Evolutionary conservation across 148 eudicot species (phyloP), one percentile per base, ranked within the genome.

Genomic region (Cornus kousa): DNA sequence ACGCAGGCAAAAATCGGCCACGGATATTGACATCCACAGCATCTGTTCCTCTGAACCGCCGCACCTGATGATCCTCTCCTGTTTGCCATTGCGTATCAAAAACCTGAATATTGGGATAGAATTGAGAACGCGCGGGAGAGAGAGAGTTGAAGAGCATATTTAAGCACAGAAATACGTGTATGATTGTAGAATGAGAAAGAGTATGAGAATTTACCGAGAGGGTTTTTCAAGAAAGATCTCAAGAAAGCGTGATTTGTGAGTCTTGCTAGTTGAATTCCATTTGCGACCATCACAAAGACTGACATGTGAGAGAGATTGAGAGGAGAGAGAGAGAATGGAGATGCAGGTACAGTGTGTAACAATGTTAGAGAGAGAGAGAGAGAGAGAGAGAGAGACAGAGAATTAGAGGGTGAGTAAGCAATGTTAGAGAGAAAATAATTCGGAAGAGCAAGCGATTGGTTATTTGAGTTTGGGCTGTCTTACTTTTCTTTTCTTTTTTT

Each of bases 21-120:
- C 13, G 86, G 40, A 73, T 80, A 76, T 71, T 82, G 75, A 82
- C 89, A 86, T 87, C 92, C 90, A 82, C 39, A 14, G 82, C 80
- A 77, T 80, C 86, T 88, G 23, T 62, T 62, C 24, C 66, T 62
- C 0, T 19, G 23, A 62, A 1, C 4, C 7, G 7, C 23, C 66
- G 66, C 4, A 62, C 66, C 23, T 19, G 66, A 62, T 17, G 19
- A 20, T 62, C 24, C 24, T 24, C 24, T 62, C 66, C 20, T 62
- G 2, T 0, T 62, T 20, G 66, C 23, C 66, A 62, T 62, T 62
- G 66, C 22, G 20, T 5, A 17, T 62, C 66, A 62, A n/a, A 62
- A 62, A 62, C 66, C 66, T 62, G 66, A 62, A 62, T 20, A 17
- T 62, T 62, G 7, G 5, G 19, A 62, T 9, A 62, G 23, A 62